Evolutionary conservation across 495 filamentous ascomycete genomes (phyloP).

Genomic region (Aspergillus kassunensis): DNA sequence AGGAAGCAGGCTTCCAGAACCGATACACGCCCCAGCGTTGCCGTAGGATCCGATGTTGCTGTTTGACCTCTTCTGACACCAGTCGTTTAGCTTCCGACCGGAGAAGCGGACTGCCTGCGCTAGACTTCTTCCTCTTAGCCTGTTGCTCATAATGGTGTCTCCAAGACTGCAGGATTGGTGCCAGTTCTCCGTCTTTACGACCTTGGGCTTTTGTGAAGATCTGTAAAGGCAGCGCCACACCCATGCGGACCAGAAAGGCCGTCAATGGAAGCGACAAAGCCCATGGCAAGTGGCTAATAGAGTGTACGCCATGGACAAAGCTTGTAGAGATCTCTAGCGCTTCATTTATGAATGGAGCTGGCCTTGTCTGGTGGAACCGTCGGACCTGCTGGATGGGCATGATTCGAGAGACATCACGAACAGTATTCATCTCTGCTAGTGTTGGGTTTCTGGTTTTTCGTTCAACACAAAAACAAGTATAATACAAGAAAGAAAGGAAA

Average conservation of each 20-base stretch:
- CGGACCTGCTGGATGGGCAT: constrained; percentile 28
- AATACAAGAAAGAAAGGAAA: neutral
- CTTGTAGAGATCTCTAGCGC: constrained; percentile 48
- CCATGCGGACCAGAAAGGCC: constrained; percentile 57
- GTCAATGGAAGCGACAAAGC: constrained; percentile 64
- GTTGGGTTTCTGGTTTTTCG: neutral
- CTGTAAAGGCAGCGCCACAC: constrained; percentile 55
- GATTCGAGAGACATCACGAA: neutral
- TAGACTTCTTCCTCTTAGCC: neutral
- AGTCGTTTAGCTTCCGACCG: neutral
- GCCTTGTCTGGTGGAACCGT: constrained; percentile 45
- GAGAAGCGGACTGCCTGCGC: neutral
- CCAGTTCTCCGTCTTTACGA: constrained; percentile 40
- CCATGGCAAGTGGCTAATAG: constrained; percentile 62
- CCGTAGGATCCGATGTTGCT: constrained; percentile 35
- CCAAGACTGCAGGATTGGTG: constrained; percentile 52
- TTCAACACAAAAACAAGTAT: neutral
- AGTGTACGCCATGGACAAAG: constrained; percentile 60
- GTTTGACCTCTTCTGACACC: constrained; percentile 6
- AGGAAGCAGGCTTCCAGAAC: constrained; percentile 42
- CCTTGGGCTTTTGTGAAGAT: constrained; percentile 46
- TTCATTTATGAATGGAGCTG: constrained; percentile 39
- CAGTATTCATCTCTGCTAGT: neutral
- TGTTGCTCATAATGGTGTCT: constrained; percentile 9
- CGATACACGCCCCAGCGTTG: constrained; percentile 41